Conservation (phyloP, 2,329 filamentous ascomycete species). For the Colletotrichum echinochloae region DNA sequence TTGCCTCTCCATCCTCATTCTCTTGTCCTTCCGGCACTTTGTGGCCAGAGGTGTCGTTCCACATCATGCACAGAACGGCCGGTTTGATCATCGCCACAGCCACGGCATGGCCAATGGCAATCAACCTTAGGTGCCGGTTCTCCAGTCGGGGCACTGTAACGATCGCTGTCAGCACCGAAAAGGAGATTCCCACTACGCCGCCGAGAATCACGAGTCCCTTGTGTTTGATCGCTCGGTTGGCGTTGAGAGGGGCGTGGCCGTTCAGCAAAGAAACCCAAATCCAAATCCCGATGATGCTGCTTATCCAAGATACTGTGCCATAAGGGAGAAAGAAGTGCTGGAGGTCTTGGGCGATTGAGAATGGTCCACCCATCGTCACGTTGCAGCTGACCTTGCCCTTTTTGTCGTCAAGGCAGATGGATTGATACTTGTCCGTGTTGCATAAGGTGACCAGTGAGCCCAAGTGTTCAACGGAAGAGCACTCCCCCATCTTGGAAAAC, state of each 20-base stretch:
- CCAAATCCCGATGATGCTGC: background rate
- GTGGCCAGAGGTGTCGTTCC: background rate
- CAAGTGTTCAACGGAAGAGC: background rate
- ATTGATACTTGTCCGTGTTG: background rate
- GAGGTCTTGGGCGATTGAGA: background rate
- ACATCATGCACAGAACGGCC: background rate
- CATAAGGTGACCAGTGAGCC: background rate
- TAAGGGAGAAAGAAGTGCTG: slow-evolving; percentile 3
- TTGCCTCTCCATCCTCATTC: too few relatives aligned
- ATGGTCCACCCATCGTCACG: background rate
- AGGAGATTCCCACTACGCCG: background rate
- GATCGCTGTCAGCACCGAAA: background rate
- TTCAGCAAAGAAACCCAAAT: background rate
- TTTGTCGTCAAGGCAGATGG: background rate
- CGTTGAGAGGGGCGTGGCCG: background rate
- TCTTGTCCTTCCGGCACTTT: background rate
- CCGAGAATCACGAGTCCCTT: background rate
- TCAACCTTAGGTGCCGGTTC: background rate
- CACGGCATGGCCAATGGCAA: background rate
- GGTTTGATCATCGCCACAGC: background rate
- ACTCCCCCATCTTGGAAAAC: background rate
- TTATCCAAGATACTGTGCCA: background rate
- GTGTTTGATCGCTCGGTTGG: slow-evolving; percentile 1
- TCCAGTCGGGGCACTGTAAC: background rate
- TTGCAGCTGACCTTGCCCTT: slow-evolving; percentile 7